A percentile compares a stretch with the other conserved stretches of the same genome.
Conservation (phyloP, 1,139 yeast species). For the Diutina neorugosa region DNA sequence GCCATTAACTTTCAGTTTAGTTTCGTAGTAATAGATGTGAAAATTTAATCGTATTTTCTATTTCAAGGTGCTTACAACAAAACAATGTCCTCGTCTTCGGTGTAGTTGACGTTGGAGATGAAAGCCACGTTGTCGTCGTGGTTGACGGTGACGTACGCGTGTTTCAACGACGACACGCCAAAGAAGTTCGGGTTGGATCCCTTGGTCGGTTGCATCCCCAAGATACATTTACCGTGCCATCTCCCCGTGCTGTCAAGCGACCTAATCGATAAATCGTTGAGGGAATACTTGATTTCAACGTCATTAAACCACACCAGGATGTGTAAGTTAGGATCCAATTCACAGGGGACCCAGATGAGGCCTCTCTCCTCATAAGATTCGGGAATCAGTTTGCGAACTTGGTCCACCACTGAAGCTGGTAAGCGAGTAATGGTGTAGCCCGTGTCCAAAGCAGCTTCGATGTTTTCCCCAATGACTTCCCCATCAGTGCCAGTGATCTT, state of each 20-base stretch:
- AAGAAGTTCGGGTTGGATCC: not conserved
- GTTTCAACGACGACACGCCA: not conserved
- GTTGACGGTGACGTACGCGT: not conserved
- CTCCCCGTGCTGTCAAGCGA: not conserved
- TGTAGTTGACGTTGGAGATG: not conserved
- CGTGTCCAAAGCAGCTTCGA: not conserved
- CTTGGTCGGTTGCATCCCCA: not conserved
- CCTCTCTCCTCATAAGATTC: not conserved
- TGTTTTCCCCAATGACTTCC: not conserved
- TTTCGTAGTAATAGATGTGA: too few relatives aligned
- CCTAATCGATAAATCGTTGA: not conserved
- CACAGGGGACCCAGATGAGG: not conserved
- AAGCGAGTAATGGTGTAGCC: not conserved
- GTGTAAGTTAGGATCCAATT: not conserved
- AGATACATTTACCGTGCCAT: not conserved
- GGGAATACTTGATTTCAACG: not conserved
- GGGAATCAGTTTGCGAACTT: not conserved
- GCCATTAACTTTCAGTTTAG: too few relatives aligned
- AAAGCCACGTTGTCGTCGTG: not conserved
- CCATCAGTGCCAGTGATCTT: not conserved
- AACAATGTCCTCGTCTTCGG: not conserved
- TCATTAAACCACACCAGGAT: not conserved
- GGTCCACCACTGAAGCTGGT: not conserved
- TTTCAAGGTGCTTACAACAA: not conserved
- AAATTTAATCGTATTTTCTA: not conserved